A percentile compares a stretch with the other conserved stretches of the same genome.
These are phyloP conservation scores for Mycena vitilis DNA, from an alignment of 768 basidiomycete genomes.

Conservation along the genomic window DNA sequence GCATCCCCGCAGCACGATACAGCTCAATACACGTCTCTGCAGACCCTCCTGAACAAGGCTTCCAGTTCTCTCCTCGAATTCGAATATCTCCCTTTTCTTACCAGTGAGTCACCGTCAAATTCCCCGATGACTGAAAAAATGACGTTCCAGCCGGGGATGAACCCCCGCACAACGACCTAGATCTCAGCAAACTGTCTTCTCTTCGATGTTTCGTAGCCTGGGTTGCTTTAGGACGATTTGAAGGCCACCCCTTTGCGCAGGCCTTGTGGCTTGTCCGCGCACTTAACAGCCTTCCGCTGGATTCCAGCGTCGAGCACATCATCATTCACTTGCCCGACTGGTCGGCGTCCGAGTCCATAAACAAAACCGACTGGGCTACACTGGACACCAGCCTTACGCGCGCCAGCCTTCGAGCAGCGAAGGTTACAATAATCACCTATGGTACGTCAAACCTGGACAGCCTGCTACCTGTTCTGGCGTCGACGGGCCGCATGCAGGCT, in stretches of 20 bases:
- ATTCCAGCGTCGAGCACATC: neutral
- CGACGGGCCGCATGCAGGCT: neutral
- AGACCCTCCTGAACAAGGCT: neutral
- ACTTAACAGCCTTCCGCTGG: neutral
- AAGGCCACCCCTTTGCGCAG: neutral
- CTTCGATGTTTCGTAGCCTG: neutral
- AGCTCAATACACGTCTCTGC: neutral
- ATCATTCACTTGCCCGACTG: neutral
- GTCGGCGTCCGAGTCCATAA: neutral
- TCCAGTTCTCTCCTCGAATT: neutral
- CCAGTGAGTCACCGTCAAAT: neutral
- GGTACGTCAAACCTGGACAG: neutral
- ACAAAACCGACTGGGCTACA: neutral
- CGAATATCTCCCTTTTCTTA: slow-evolving; percentile 3
- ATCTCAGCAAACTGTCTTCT: neutral
- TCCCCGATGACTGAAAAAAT: neutral
- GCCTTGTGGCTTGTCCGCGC: neutral
- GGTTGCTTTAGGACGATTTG: neutral
- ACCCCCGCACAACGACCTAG: neutral
- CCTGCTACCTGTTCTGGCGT: neutral
- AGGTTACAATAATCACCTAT: neutral
- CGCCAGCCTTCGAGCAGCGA: neutral
- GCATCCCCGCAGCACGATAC: neutral
- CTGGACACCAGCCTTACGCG: slow-evolving; percentile 2
- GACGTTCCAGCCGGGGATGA: neutral